These are phyloP conservation scores for Chlorella sp. DNA, from an alignment of 139 green algal species.

Conservation along the genomic window DNA sequence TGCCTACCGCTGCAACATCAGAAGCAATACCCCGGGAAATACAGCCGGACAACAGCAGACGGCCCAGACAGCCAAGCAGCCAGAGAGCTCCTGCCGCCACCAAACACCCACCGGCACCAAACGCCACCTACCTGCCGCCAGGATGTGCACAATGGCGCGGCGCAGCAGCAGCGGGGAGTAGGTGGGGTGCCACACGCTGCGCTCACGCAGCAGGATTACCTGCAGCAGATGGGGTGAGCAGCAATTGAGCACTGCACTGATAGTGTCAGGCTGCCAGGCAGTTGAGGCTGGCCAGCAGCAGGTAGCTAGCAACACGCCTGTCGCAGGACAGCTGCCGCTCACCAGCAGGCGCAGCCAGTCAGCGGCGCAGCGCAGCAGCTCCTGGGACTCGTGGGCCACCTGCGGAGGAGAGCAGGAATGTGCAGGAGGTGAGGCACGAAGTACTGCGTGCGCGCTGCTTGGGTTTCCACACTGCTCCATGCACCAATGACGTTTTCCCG, in stretches of 20 bases:
- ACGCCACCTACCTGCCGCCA: slow-evolving; percentile 18
- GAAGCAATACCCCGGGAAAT: not conserved
- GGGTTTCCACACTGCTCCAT: too few relatives aligned
- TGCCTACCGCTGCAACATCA: too few relatives aligned
- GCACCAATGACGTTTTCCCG: too few relatives aligned
- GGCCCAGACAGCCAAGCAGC: not conserved
- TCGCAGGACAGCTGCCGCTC: not conserved
- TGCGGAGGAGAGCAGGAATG: too few relatives aligned
- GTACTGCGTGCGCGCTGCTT: too few relatives aligned
- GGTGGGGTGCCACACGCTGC: slow-evolving; percentile 23
- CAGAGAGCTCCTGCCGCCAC: not conserved
- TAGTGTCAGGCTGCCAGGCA: too few relatives aligned
- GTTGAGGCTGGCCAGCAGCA: too few relatives aligned
- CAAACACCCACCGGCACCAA: too few relatives aligned
- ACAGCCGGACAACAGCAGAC: not conserved
- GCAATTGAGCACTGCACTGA: too few relatives aligned
- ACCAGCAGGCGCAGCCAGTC: slow-evolving; percentile 52
- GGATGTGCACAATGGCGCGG: slow-evolving; percentile 38
- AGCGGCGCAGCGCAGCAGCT: slow-evolving; percentile 36
- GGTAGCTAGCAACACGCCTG: not conserved
- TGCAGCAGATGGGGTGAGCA: not conserved
- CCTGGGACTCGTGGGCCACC: not conserved
- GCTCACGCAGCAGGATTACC: slow-evolving; percentile 34
- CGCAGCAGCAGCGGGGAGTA: slow-evolving; percentile 25
- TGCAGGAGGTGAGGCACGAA: too few relatives aligned